Conservation (phyloP, 306 rosid genomes). For the Lathyrus oleraceus region DNA sequence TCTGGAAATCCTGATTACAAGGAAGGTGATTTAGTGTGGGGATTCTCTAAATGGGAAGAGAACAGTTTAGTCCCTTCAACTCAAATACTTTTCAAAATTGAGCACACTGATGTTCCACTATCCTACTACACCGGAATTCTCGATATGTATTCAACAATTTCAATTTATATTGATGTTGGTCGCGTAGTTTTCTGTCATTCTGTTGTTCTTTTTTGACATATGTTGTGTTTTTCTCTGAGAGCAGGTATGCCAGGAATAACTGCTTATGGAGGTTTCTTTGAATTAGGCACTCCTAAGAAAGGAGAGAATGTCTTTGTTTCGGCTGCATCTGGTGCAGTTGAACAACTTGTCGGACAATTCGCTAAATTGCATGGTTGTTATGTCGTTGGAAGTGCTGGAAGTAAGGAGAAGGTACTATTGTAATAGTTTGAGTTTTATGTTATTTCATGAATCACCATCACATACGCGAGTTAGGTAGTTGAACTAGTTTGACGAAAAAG, state of each 20-base stretch:
- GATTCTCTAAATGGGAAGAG: no score
- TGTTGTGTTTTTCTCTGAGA: background rate
- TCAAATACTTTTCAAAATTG: no score
- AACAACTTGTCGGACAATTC: conserved; percentile 42
- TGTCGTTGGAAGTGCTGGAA: conserved; percentile 52
- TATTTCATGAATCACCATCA: background rate
- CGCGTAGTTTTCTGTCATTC: background rate
- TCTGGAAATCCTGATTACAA: conserved; percentile 35
- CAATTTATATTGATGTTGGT: background rate
- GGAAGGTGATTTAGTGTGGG: conserved; percentile 40
- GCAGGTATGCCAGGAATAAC: conserved; percentile 52
- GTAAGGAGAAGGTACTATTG: conserved; percentile 41
- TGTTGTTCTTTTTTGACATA: background rate
- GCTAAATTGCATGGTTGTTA: conserved; percentile 35
- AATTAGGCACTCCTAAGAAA: conserved; percentile 33
- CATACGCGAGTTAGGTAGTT: background rate
- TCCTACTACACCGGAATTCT: no score
- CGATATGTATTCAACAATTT: conserved; percentile 19
- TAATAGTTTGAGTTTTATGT: background rate
- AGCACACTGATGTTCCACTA: no score
- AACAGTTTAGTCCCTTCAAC: no score
- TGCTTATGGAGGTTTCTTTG: conserved; percentile 37
- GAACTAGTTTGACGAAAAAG: background rate
- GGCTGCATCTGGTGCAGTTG: conserved; percentile 39
- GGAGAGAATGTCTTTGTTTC: conserved; percentile 42